Evolutionary conservation across 371 early-diverging fungal species (phyloP), one percentile per base, ranked within the genome.

Genomic region (Nematocida ausubeli): DNA sequence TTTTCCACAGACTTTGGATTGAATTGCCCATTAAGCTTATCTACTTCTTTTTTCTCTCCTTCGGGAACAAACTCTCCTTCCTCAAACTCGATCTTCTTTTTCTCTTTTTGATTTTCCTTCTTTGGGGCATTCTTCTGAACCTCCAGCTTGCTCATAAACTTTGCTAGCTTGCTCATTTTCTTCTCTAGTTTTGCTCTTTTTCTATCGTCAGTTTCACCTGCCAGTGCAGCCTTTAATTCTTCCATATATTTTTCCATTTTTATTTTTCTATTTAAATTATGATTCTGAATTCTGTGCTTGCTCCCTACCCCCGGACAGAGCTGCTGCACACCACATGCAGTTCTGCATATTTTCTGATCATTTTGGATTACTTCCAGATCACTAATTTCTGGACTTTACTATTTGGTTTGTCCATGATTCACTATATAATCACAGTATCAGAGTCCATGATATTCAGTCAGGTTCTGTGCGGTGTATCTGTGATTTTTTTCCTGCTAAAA

Each of bases 1-100:
- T 92, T 86, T 88, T 97, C 98, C 50, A 96, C 95, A 37, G 90
- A 90, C 51, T 82, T 86, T 19, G 99, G 96, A 82, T 94, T 90
- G 84, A 96, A 98, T 40, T 82, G 51, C 60, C 82, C 58, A 22
- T 57, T 52, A 47, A 69, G 28, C 26, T 51, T 37, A 16, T 2
- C 5, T 24, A 62, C 67, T 34, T 47, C 6, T 55, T 82, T 83
- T 50, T 69, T 52, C 7, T 82, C 80, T 51, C 73, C 80, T 47
- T 30, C 60, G 2, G 73, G 55, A 37, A 80, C 71, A 1, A 47
- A 44, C 42, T 60, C 60, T 39, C 28, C 64, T 40, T 63, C 73
- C 40, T 28, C 60, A 64, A 73, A 67, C 22, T 67, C 58, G 7
- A 73, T 64, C 34, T 34, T 47, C 37, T 66, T 58, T 60, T 66